phyloP scores from a whole-genome alignment of 2,329 filamentous ascomycete genomes.

The Paecilomyces fulvus region DNA sequence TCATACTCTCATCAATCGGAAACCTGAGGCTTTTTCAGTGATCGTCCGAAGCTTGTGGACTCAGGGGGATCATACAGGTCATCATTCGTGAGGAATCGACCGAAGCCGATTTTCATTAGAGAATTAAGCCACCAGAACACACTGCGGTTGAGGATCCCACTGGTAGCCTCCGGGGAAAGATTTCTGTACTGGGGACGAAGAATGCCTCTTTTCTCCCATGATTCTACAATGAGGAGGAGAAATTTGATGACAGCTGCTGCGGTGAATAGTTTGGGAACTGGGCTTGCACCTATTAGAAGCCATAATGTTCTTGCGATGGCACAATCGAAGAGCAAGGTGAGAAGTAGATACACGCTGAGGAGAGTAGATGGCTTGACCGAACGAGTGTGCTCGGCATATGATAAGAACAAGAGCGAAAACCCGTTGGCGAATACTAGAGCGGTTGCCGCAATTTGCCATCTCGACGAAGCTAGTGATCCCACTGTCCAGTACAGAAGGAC shows the following conservation, averaged over 20 bases:
- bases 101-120: slow-evolving; percentile 20
- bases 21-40: background rate
- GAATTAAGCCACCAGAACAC: slow-evolving; percentile 39
- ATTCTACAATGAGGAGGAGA: slow-evolving; percentile 28
- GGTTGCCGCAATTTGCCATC: slow-evolving; percentile 11
- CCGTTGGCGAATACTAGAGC: slow-evolving; percentile 9
- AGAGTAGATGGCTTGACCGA: slow-evolving; percentile 30
- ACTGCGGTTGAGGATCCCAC: slow-evolving; percentile 33
- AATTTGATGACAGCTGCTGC: slow-evolving; percentile 29
- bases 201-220: slow-evolving; percentile 26
- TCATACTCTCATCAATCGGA: background rate
- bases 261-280: slow-evolving; percentile 25
- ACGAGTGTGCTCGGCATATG: slow-evolving; percentile 16
- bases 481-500: background rate
- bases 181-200: slow-evolving; percentile 20
- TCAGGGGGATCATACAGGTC: slow-evolving; percentile 26
- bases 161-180: slow-evolving; percentile 38
- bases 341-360: slow-evolving; percentile 33
- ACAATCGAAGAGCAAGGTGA: slow-evolving; percentile 35
- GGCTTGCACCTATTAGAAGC: slow-evolving; percentile 17
- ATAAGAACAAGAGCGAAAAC: slow-evolving; percentile 4
- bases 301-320: slow-evolving; percentile 33
- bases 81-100: slow-evolving; percentile 20
- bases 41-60: slow-evolving; percentile 13
- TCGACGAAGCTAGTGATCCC: slow-evolving; percentile 10